phyloP scores from a whole-genome alignment of 306 rosid species.

The Inga leiocalycina region DNA sequence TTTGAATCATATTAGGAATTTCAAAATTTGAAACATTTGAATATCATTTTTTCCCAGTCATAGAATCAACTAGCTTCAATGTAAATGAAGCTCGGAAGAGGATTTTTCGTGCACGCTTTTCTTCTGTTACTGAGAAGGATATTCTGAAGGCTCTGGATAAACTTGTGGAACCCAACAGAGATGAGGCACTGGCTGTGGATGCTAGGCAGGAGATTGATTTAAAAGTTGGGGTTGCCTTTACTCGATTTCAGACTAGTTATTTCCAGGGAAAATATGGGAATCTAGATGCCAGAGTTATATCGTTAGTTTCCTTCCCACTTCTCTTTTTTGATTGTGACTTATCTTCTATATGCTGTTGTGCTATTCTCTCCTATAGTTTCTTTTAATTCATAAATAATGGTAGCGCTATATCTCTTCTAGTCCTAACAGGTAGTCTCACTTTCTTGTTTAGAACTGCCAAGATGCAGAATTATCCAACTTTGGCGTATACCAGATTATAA shows the following conservation, averaged over 20 bases:
- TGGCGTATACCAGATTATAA: background rate
- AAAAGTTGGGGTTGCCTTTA: conserved; percentile 97
- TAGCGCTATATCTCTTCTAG: background rate
- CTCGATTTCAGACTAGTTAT: conserved; percentile 85
- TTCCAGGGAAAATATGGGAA: conserved; percentile 98
- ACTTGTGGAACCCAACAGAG: conserved; percentile 80
- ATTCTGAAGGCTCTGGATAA: conserved; percentile 83
- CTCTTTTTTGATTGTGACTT: conserved; percentile 25
- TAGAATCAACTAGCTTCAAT: conserved; percentile 73
- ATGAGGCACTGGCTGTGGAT: conserved; percentile 93
- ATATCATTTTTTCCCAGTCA: conserved; percentile 65
- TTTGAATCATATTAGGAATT: conserved; percentile 22
- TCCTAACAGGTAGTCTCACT: background rate
- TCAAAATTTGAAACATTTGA: conserved; percentile 30
- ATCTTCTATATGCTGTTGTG: conserved; percentile 18
- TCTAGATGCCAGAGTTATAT: conserved; percentile 93
- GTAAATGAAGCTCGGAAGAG: conserved; percentile 52
- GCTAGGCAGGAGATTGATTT: conserved; percentile 99
- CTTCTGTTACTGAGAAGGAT: conserved; percentile 92
- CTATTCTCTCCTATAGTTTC: background rate
- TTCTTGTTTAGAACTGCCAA: conserved; percentile 21
- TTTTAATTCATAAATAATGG: conserved; percentile 10
- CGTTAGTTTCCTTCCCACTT: conserved; percentile 69
- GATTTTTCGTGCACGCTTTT: conserved; percentile 87
- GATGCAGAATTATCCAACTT: conserved; percentile 28